A percentile compares a stretch with the other conserved stretches of the same genome.
phyloP scores from a whole-genome alignment of 1,284 basidiomycete genomes.

The Fomitopsis schrenkii region DNA sequence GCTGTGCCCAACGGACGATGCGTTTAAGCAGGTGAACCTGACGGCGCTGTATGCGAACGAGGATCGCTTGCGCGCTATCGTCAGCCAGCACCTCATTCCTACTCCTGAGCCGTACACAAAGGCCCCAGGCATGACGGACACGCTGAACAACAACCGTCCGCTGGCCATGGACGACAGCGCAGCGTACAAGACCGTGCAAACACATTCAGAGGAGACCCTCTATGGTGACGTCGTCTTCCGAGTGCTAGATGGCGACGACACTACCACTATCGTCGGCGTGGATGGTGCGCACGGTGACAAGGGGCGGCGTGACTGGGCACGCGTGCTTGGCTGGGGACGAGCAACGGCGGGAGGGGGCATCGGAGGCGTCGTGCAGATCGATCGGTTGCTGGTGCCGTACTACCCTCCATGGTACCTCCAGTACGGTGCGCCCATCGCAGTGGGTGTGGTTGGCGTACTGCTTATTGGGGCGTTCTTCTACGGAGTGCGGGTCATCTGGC shows the following conservation, averaged over 20 bases:
- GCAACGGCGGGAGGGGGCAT: conserved; percentile 64
- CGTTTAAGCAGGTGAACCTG: conserved; percentile 88
- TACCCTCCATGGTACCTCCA: conserved; percentile 77
- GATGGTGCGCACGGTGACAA: conserved; percentile 80
- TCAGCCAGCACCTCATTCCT: conserved; percentile 89
- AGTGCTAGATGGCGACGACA: conserved; percentile 40
- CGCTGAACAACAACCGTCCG: conserved; percentile 64
- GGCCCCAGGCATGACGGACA: conserved; percentile 26
- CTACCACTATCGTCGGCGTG: conserved; percentile 54
- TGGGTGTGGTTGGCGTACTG: conserved; percentile 51
- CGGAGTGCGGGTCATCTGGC: conserved; percentile 61
- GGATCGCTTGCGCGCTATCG: conserved; percentile 60
- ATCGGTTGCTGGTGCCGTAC: conserved; percentile 83
- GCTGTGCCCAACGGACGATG: conserved; percentile 88
- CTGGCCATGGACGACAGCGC: conserved; percentile 67
- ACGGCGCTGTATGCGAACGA: conserved; percentile 70
- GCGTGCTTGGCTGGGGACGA: conserved; percentile 77
- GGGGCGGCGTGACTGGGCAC: conserved; percentile 71
- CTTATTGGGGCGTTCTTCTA: conserved; percentile 71
- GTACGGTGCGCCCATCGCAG: conserved; percentile 60
- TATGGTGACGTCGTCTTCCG: conserved; percentile 85
- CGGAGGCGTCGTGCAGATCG: conserved; percentile 89
- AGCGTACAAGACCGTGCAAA: conserved; percentile 67
- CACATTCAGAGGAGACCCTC: conserved; percentile 46
- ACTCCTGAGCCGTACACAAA: conserved; percentile 24